phyloP scores from a whole-genome alignment of 305 asterid species.

The Fraxinus floribunda region DNA sequence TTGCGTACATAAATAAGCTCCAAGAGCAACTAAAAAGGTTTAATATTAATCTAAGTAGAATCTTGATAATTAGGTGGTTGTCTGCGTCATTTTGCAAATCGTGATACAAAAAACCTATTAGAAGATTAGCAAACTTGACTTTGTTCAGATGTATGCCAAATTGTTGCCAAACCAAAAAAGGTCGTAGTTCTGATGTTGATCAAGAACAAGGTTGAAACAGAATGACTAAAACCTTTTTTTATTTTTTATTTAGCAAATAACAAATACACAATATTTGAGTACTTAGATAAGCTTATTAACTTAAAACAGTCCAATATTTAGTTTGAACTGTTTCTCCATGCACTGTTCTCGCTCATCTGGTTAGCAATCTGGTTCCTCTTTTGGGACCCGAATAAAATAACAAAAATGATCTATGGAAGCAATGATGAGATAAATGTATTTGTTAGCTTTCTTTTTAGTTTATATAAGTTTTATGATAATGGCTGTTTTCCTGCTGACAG shows the following conservation, averaged over 20 bases:
- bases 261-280: background rate
- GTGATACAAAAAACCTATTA: background rate
- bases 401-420: background rate
- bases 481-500: slow-evolving; percentile 40
- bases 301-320: background rate
- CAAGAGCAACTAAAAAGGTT: slow-evolving; percentile 90
- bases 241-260: background rate
- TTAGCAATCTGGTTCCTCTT: background rate
- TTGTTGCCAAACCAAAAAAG: background rate
- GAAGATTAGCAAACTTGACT: background rate
- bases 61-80: background rate
- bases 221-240: background rate
- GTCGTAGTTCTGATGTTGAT: background rate
- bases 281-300: background rate
- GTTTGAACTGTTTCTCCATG: background rate
- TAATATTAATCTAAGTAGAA: slow-evolving; percentile 1
- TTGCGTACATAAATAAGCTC: slow-evolving; percentile 58
- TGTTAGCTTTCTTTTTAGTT: slow-evolving; percentile 7
- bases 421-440: background rate
- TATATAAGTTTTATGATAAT: background rate
- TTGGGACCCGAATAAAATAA: background rate
- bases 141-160: background rate
- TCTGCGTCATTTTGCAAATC: background rate
- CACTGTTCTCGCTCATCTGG: background rate
- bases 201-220: background rate